These are phyloP conservation scores for Pichia thaimueangensis DNA, from an alignment of 805 yeast genomes.

Conservation along the genomic window DNA sequence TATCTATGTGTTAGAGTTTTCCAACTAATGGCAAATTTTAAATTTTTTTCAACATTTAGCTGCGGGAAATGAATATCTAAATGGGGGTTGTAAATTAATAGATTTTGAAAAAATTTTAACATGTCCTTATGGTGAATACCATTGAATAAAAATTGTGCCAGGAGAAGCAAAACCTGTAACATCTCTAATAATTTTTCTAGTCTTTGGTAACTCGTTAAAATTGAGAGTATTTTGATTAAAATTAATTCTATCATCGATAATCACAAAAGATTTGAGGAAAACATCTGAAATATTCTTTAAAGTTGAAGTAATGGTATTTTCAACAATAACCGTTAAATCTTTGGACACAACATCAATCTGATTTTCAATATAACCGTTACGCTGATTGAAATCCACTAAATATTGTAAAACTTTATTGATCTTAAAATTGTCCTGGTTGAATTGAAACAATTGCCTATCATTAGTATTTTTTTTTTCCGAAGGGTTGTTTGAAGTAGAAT, in stretches of 20 bases:
- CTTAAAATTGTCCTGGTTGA: conserved; percentile 31
- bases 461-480: conserved; percentile 9
- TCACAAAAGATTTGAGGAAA: conserved; percentile 25
- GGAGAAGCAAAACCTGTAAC: conserved; percentile 30
- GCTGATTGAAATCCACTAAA: conserved; percentile 33
- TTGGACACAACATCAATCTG: conserved; percentile 38
- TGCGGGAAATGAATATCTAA: conserved; percentile 51
- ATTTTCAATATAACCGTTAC: conserved; percentile 40
- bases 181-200: conserved; percentile 18
- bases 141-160: conserved; percentile 47
- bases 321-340: conserved; percentile 40
- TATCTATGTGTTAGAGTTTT: conserved; percentile 46
- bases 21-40: conserved; percentile 47
- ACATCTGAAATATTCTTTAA: conserved; percentile 43
- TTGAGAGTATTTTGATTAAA: conserved; percentile 24
- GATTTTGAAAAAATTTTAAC: conserved; percentile 38
- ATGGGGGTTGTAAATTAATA: conserved; percentile 49
- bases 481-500: too few species aligned
- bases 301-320: conserved; percentile 40
- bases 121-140: conserved; percentile 41
- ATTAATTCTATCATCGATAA: conserved; percentile 9
- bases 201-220: conserved; percentile 13
- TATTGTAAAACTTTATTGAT: conserved; percentile 32
- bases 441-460: conserved; percentile 13
- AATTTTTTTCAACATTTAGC: conserved; percentile 47